These are phyloP conservation scores for Saccharomycopsis lassenensis DNA, from an alignment of 805 yeast species.

Conservation along the genomic window DNA sequence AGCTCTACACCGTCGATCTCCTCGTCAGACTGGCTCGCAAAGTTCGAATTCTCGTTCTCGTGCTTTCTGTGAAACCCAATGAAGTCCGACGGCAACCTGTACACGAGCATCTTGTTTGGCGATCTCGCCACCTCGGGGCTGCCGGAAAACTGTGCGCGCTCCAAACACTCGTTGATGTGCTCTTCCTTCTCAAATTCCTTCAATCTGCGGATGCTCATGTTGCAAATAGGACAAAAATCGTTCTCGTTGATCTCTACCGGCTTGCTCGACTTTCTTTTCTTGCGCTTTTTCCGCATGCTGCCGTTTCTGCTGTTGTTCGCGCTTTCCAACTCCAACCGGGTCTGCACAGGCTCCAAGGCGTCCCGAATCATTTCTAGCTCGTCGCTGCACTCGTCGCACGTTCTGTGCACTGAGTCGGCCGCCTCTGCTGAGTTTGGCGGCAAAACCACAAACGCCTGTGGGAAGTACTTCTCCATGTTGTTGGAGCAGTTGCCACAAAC, in stretches of 20 bases:
- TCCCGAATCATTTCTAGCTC: constrained; percentile 42
- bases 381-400: constrained; percentile 63
- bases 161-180: constrained; percentile 66
- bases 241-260: constrained; percentile 6
- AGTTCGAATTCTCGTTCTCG: too few relatives aligned
- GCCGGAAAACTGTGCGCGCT: constrained; percentile 50
- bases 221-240: constrained; percentile 29
- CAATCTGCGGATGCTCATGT: constrained; percentile 17
- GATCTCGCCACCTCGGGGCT: constrained; percentile 44
- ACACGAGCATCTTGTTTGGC: constrained; percentile 79
- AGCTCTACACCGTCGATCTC: too few relatives aligned
- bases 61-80: background rate
- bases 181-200: constrained; percentile 35
- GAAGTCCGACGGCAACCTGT: constrained; percentile 28
- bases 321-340: background rate
- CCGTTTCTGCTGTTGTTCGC: constrained; percentile 1
- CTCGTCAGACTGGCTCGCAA: too few relatives aligned
- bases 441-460: constrained; percentile 46
- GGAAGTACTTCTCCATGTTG: constrained; percentile 40
- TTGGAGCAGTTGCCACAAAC: constrained; percentile 64
- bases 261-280: constrained; percentile 5
- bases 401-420: constrained; percentile 50
- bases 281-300: constrained; percentile 28
- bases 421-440: constrained; percentile 40
- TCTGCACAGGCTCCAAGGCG: constrained; percentile 27